Evolutionary conservation across 2,329 filamentous ascomycete genomes (phyloP).

Genomic region (Metarhizium sp.): DNA sequence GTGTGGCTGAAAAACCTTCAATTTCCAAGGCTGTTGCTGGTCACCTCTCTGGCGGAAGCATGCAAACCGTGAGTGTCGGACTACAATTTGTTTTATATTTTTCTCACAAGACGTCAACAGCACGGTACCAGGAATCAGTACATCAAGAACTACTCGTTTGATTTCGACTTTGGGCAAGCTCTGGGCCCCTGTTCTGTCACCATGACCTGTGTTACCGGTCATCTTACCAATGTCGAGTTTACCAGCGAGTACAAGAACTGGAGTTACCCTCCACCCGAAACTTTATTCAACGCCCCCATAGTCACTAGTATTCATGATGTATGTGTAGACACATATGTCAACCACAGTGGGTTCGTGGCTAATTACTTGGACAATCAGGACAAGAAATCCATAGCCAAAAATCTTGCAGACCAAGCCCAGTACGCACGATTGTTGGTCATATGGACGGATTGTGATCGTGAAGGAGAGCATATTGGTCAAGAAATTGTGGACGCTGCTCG

Average conservation of each 20-base stretch:
- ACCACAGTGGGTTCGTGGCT: background rate
- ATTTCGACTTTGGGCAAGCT: conserved; percentile 71
- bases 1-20: conserved; percentile 65
- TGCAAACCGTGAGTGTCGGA: conserved; percentile 54
- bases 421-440: conserved; percentile 73
- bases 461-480: conserved; percentile 91
- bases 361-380: conserved; percentile 39
- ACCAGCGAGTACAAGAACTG: conserved; percentile 65
- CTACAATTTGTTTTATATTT: background rate
- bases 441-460: conserved; percentile 97
- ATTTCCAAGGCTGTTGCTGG: conserved; percentile 90
- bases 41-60: conserved; percentile 72
- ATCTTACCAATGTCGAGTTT: conserved; percentile 78
- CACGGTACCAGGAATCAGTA: conserved; percentile 61
- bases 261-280: conserved; percentile 68
- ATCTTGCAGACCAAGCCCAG: conserved; percentile 72
- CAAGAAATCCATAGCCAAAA: conserved; percentile 71
- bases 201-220: conserved; percentile 90
- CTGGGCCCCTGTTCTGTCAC: conserved; percentile 80
- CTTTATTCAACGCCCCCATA: conserved; percentile 75
- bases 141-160: conserved; percentile 91
- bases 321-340: conserved; percentile 7
- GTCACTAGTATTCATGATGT: conserved; percentile 58
- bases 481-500: conserved; percentile 79
- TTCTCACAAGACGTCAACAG: conserved; percentile 33